These are phyloP conservation scores for Hypomyces rosellus DNA, from an alignment of 2,329 filamentous ascomycete species.

Conservation along the genomic window DNA sequence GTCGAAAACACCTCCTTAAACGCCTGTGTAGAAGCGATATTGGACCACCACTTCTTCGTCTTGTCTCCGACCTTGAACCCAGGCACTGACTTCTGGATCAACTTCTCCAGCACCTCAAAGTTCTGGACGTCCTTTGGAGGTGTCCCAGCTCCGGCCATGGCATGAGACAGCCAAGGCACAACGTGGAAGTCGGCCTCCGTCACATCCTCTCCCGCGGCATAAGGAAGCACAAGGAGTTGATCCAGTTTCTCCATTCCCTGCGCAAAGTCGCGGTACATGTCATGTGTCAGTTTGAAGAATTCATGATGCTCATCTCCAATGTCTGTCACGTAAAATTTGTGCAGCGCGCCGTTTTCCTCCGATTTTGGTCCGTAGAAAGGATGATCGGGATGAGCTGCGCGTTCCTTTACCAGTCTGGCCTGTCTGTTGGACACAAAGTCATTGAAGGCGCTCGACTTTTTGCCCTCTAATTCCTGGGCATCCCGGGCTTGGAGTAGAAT, in stretches of 20 bases:
- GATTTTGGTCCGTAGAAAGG: slow-evolving; percentile 16
- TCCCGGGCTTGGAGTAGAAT: slow-evolving; percentile 13
- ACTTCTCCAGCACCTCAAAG: background rate
- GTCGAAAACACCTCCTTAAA: too few relatives aligned
- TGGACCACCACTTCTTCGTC: too few relatives aligned
- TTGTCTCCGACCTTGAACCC: too few relatives aligned
- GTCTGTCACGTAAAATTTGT: slow-evolving; percentile 7
- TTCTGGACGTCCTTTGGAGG: background rate
- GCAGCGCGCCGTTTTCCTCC: slow-evolving; percentile 11
- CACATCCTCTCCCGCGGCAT: slow-evolving; percentile 13
- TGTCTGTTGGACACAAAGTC: slow-evolving; percentile 13
- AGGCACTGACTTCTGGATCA: too few relatives aligned
- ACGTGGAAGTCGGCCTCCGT: slow-evolving; percentile 16
- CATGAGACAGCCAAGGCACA: slow-evolving; percentile 15
- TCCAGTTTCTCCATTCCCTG: slow-evolving; percentile 13
- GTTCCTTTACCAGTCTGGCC: slow-evolving; percentile 11
- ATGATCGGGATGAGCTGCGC: slow-evolving; percentile 10
- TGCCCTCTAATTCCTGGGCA: background rate
- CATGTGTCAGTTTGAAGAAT: slow-evolving; percentile 10
- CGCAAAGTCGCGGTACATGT: slow-evolving; percentile 9
- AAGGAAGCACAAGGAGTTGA: slow-evolving; percentile 13
- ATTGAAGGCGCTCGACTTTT: background rate
- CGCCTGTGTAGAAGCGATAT: too few relatives aligned
- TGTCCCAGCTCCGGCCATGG: slow-evolving; percentile 5
- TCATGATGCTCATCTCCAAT: slow-evolving; percentile 3